Evolutionary conservation across 2,329 filamentous ascomycete genomes (phyloP).

Genomic region (Didymella glomerata): DNA sequence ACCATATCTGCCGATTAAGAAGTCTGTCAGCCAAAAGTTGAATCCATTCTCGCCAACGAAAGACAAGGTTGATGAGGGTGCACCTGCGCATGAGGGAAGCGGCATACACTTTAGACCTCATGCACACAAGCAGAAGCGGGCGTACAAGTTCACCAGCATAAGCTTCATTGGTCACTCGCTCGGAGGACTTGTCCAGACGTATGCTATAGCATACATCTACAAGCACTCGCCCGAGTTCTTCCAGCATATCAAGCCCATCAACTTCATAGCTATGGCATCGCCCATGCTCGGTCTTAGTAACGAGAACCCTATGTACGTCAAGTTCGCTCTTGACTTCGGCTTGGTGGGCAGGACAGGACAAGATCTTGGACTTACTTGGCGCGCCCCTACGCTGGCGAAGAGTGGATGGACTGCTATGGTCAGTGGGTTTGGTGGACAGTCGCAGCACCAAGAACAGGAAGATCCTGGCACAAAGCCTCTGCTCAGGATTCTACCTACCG

Average conservation of each 20-base stretch:
- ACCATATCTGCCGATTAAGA: conserved; percentile 77
- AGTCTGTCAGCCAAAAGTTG: conserved; percentile 59
- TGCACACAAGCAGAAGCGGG: conserved; percentile 58
- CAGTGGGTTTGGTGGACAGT: conserved; percentile 75
- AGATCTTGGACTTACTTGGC: conserved; percentile 93
- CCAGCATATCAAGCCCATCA: conserved; percentile 81
- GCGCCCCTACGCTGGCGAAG: conserved; percentile 82
- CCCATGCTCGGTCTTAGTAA: conserved; percentile 93
- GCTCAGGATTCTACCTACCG: conserved; percentile 86
- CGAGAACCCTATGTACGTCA: conserved; percentile 96
- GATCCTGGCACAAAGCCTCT: conserved; percentile 88
- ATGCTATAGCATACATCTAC: conserved; percentile 94
- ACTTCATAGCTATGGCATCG: conserved; percentile 87
- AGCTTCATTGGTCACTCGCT: conserved; percentile 94
- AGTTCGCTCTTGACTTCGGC: conserved; percentile 95
- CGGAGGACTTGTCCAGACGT: conserved; percentile 88
- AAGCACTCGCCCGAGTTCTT: conserved; percentile 96
- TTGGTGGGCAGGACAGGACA: conserved; percentile 95
- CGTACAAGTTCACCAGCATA: conserved; percentile 90
- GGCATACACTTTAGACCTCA: conserved; percentile 62
- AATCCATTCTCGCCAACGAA: conserved; percentile 57
- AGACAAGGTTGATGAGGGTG: conserved; percentile 56
- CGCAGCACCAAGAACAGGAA: conserved; percentile 61
- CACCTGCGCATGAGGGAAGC: conserved; percentile 67
- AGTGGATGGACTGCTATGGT: conserved; percentile 91